Base-by-base conservation (phyloP, 2,329 filamentous ascomycete species). In the Fusarium lateritium region DNA sequence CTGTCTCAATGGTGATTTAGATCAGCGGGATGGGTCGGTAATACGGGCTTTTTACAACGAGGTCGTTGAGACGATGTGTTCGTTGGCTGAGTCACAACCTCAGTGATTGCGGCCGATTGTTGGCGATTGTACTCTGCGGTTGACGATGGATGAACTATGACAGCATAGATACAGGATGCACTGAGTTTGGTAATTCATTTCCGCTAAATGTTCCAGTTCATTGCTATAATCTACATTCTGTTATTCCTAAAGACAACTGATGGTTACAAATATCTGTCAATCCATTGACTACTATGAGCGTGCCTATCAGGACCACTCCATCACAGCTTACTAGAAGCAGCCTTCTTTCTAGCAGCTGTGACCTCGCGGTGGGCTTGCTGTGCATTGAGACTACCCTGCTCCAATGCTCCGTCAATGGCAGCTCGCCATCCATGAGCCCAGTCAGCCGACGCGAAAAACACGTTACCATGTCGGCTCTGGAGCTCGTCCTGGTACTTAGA, bases 391-490 rank as follows among this genome's bases (percentile, higher is more conserved):
- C 26, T 39, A 1, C 46, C 70, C 43, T 63, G 69, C 56, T 77
- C 74, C 8, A 77, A 38, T 0, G 75, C 75, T 5, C 75, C 75
- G n/a, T 77, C 75, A 34, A 77, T 76, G 0, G 67, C 71, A 7
- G 67, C 72, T 45, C 72, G 40, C 75, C 75, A 77, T 4, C 75
- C 75, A 57, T 71, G 63, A 6, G 75, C 71, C 73, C 72, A 76
- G 22, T 76, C 75, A 2, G 70, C 69, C 17, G 56, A 72, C 1
- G 75, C 75, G 28, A 77, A 68, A 17, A 73, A 50, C 9, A 77
- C 53, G 26, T 75, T 72, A 2, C 75, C 75, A 33, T 75, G 72
- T 2, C 66, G 62, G 2, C 62, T 72, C 33, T 77, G 73, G 1
- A 77, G 65, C 28, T 72, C 73, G 17, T 65, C 57, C 6, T 70